These are phyloP conservation scores for Gynostemma pentaphyllum DNA, from an alignment of 306 rosid genomes.

Conservation along the genomic window DNA sequence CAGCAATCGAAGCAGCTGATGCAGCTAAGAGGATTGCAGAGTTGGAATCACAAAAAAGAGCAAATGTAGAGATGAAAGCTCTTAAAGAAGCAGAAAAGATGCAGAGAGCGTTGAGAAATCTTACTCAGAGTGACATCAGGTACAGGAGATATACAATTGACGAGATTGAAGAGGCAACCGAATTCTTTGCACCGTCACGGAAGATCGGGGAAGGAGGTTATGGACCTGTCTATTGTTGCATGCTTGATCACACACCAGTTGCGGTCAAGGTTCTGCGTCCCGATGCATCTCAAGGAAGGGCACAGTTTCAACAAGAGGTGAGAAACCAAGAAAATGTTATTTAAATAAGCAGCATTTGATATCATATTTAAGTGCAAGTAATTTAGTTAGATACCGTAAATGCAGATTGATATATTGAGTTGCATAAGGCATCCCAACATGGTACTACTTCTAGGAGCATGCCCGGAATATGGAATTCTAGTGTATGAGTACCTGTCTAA, in stretches of 20 bases:
- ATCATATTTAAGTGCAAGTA: background rate
- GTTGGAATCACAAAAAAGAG: constrained; percentile 50
- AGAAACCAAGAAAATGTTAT: constrained; percentile 8
- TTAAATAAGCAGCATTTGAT: constrained; percentile 6
- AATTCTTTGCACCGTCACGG: constrained; percentile 37
- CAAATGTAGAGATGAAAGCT: constrained; percentile 36
- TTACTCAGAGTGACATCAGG: constrained; percentile 42
- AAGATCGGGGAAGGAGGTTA: constrained; percentile 96
- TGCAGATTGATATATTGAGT: constrained; percentile 83
- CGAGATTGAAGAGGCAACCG: constrained; percentile 74
- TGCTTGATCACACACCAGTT: constrained; percentile 69
- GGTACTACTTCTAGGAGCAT: constrained; percentile 94
- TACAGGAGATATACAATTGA: constrained; percentile 62
- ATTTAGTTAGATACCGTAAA: constrained; percentile 1
- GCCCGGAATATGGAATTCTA: constrained; percentile 77
- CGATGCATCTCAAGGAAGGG: constrained; percentile 64
- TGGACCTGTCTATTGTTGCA: constrained; percentile 68
- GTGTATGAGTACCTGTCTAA: constrained; percentile 86
- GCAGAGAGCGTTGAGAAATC: constrained; percentile 39
- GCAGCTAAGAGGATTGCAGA: constrained; percentile 69
- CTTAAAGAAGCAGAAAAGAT: constrained; percentile 60
- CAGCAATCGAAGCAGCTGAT: constrained; percentile 66
- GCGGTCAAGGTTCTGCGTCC: constrained; percentile 86
- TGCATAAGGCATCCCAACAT: constrained; percentile 93
- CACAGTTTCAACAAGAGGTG: constrained; percentile 95